Evolutionary conservation across 2,329 filamentous ascomycete species (phyloP), one percentile per base, ranked within the genome.

Genomic region (Falciphora oryzae): DNA sequence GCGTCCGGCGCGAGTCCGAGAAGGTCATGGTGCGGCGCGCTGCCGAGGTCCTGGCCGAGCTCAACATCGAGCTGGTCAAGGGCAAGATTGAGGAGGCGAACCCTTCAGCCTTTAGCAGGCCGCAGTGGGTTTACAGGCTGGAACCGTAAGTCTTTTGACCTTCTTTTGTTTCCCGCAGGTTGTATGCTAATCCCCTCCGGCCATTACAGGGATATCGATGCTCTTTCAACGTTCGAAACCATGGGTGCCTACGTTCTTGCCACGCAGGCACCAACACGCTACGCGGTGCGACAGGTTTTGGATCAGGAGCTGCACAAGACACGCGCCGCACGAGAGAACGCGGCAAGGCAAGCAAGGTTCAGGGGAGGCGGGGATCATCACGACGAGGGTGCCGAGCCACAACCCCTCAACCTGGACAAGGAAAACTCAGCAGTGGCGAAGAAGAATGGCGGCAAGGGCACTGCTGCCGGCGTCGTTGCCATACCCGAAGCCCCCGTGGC

Each of bases 231-330:
- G 0, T 98, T 91, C 70, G 88, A 91, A 69, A 92, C 92, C 0
- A 85, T 83, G 10, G 78, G 82, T 2, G 79, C 85, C 4, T 78
- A 82, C 4, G 71, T 80, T 2, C 78, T 85, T 22, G 79, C 82
- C 53, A 84, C 85, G 2, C 84, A 86, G 13, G 87, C 86, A 0
- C 92, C 91, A 0, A 92, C 92, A 0, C 86, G 95, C n/a, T 99
- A 92, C 72, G 94, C 94, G 1, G 89, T 99, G 7, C 88, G 95
- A 28, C 94, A 97, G 75, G 93, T 97, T 11, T 83, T 99, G 1
- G 93, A 97, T 72, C 92, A 95, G 74, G 94, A 98, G 75, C 90
- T 94, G 70, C 86, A 86, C 66, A 92, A 90, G 72, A 89, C 92
- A 61, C 84, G 89, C 16, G 79, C 84, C 35, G 79, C 87, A 44